Evolutionary conservation across 331 rosid species (phyloP), one percentile per base, ranked within the genome.

Genomic region (Pyrus hybrid): DNA sequence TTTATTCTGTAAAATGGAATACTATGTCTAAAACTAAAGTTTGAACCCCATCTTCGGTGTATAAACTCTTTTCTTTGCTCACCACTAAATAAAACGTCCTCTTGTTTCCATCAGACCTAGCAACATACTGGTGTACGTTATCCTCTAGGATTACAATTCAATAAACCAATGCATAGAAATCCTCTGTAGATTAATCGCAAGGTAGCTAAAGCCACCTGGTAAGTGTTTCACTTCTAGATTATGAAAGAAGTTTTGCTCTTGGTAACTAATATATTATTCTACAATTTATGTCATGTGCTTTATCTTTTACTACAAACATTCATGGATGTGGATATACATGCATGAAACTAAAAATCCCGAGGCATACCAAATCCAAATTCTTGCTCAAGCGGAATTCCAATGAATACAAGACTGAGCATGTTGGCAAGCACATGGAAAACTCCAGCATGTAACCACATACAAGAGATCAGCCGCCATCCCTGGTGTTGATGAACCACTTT

Each of bases 401-500:
- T 95, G 72, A 92, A 90, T 73, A 89, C 25, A 77, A 95, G 99
- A 84, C 99, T 89, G 76, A 95, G 72, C 96, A 95, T 95, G 79
- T 92, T 95, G 82, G 99, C 96, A 74, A 95, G 96, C 64, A 95
- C 60, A 82, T 95, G 97, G 77, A 95, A 72, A 77, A 87, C 92
- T 67, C 99, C 99, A 70, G 97, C 97, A 73, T 90, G 99, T 90
- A 92, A 75, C 99, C 99, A 95, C 43, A 89, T 80, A 81, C 99
- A 95, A 68, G 97, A 81, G 76, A 95, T 18, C 81, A 95, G 79
- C 32, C 99, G 95, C 99, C 99, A 95, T 70, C 77, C 87, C 80
- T 95, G 88, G 83, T 87, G 96, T 30, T 37, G 62, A 53, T 72
- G 68, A 75, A 88, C 88, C 73, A 95, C 90, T 82, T 81, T 89